A percentile compares a stretch with the other conserved stretches of the same genome.
phyloP scores from a whole-genome alignment of 495 filamentous ascomycete species.

The Hyaloscypha variabilis region DNA sequence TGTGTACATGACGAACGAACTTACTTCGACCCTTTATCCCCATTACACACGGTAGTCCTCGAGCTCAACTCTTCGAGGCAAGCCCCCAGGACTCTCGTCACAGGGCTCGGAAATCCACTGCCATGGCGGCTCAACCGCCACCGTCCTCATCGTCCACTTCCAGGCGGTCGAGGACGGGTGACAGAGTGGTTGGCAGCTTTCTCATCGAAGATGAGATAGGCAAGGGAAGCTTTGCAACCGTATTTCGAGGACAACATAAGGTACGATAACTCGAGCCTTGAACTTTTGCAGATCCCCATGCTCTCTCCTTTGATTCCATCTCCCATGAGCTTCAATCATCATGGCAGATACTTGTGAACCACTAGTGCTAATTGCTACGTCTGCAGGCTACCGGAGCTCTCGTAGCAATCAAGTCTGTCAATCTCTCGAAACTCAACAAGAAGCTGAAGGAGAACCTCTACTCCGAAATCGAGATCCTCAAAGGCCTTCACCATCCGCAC shows the following conservation, averaged over 20 bases:
- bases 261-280: constrained; percentile 54
- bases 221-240: constrained; percentile 93
- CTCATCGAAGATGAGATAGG: constrained; percentile 83
- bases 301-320: constrained; percentile 14
- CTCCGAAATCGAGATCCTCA: constrained; percentile 91
- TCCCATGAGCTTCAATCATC: constrained; percentile 10
- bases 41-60: constrained; percentile 46
- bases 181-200: constrained; percentile 76
- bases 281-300: constrained; percentile 1
- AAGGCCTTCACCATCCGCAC: constrained; percentile 89
- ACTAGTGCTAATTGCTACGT: constrained; percentile 42
- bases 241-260: constrained; percentile 83
- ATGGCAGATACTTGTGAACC: constrained; percentile 2
- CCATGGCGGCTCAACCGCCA: constrained; percentile 44
- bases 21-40: constrained; percentile 47
- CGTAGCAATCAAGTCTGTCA: constrained; percentile 96
- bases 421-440: constrained; percentile 84
- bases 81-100: not conserved
- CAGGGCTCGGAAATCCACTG: constrained; percentile 1
- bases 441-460: constrained; percentile 96
- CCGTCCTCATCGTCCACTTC: constrained; percentile 39
- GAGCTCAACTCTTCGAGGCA: constrained; percentile 23
- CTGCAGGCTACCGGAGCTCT: constrained; percentile 60
- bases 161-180: constrained; percentile 49
- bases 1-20: constrained; percentile 47